Evolutionary conservation across 306 rosid genomes (phyloP).

Genomic region (Senna tora): DNA sequence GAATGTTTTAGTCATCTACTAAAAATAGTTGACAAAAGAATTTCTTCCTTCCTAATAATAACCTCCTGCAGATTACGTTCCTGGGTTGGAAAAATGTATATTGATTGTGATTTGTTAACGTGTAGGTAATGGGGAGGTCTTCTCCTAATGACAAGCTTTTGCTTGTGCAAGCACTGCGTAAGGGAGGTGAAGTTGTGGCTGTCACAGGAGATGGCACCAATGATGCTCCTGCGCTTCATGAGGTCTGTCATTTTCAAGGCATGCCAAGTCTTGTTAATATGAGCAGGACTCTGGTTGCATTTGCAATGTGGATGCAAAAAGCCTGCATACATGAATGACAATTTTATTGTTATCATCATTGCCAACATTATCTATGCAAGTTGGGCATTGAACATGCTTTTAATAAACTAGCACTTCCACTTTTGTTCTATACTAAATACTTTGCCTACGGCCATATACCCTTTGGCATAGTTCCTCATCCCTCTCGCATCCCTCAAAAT

Average conservation of each 20-base stretch:
- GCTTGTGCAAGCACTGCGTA: slow-evolving; percentile 97
- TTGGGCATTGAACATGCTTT: slow-evolving; percentile 2
- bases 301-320: slow-evolving; percentile 25
- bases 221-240: slow-evolving; percentile 98
- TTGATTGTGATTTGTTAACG: slow-evolving; percentile 30
- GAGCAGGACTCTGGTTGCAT: slow-evolving; percentile 22
- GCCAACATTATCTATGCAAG: slow-evolving; percentile 14
- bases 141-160: slow-evolving; percentile 98
- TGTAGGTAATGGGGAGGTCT: slow-evolving; percentile 97
- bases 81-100: slow-evolving; percentile 9
- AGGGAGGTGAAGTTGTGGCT: slow-evolving; percentile 92
- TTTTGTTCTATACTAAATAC: slow-evolving; percentile 20
- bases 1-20: slow-evolving; percentile 18
- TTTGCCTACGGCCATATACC: neutral
- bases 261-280: slow-evolving; percentile 21
- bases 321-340: slow-evolving; percentile 24
- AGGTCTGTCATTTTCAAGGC: slow-evolving; percentile 67
- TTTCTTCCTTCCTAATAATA: slow-evolving; percentile 14
- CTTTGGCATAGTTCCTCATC: slow-evolving; percentile 14
- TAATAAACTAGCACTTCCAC: slow-evolving; percentile 4
- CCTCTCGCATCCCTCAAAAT: neutral
- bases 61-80: slow-evolving; percentile 13
- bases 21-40: slow-evolving; percentile 24
- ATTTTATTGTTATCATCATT: slow-evolving; percentile 30
- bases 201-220: slow-evolving; percentile 99